phyloP scores from a whole-genome alignment of 139 green algal species.

The Chlorella ohadii region DNA sequence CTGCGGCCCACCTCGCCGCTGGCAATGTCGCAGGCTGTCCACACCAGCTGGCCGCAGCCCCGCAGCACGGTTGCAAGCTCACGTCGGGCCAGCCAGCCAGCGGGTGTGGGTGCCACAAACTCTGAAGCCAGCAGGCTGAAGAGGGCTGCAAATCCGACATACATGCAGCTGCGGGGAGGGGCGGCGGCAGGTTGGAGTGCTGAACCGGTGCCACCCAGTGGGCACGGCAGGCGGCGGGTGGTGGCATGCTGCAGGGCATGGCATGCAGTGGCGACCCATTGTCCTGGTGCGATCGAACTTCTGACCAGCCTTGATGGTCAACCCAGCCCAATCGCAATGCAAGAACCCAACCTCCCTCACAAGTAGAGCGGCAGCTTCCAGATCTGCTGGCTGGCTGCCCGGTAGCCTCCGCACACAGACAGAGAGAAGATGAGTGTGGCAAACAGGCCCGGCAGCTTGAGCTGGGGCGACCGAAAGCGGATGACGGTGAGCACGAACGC shows the following conservation, averaged over 20 bases:
- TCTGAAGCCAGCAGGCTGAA: neutral
- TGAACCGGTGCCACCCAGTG: too few species aligned
- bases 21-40: neutral
- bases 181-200: too few species aligned
- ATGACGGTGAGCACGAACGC: neutral
- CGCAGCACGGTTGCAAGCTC: neutral
- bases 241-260: too few species aligned
- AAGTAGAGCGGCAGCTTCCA: slow-evolving; percentile 1
- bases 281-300: too few species aligned
- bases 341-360: too few species aligned
- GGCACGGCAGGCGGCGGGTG: too few species aligned
- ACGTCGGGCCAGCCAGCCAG: slow-evolving; percentile 4
- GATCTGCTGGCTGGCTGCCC: neutral
- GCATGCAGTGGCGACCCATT: too few species aligned
- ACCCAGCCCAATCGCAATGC: too few species aligned
- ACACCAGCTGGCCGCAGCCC: neutral
- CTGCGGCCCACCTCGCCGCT: neutral
- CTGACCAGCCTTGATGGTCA: too few species aligned
- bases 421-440: neutral
- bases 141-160: neutral
- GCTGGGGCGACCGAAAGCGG: neutral
- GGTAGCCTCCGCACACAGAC: slow-evolving; percentile 9
- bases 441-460: neutral
- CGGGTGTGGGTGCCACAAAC: slow-evolving; percentile 3
- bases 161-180: neutral